phyloP scores from a whole-genome alignment of 148 eudicot genomes.

The Fagopyrum tataricum region DNA sequence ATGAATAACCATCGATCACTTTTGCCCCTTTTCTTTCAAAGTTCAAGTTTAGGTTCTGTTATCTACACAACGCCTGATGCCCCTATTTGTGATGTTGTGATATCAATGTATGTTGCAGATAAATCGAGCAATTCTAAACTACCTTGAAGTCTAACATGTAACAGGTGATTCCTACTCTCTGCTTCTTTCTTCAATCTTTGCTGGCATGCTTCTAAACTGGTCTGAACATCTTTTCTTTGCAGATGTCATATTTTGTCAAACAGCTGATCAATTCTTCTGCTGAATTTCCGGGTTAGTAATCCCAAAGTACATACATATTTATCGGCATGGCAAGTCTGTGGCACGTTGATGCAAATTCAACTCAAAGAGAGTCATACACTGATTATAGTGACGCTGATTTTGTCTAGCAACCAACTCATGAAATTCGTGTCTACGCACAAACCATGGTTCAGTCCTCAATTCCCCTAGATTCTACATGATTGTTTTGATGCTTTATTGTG shows the following conservation, averaged over 20 bases:
- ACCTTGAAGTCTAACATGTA: background rate
- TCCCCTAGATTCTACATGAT: too few relatives aligned
- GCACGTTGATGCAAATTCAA: background rate
- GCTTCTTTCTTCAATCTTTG: background rate
- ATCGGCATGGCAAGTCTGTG: background rate
- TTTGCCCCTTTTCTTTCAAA: too few relatives aligned
- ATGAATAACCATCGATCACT: too few relatives aligned
- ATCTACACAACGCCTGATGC: background rate
- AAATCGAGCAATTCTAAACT: background rate
- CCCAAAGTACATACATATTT: background rate
- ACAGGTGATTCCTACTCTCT: background rate
- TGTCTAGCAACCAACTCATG: background rate
- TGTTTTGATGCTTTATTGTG: too few relatives aligned
- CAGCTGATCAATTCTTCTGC: background rate
- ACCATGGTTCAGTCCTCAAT: too few relatives aligned
- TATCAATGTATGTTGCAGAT: conserved; percentile 5
- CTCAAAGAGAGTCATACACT: background rate
- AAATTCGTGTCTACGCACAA: too few relatives aligned
- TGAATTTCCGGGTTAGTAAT: background rate
- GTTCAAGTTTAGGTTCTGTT: too few relatives aligned
- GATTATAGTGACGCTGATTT: background rate
- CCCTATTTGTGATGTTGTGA: background rate
- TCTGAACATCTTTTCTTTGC: background rate
- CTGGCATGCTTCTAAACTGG: background rate
- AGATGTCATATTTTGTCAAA: too few relatives aligned